Base-by-base conservation (phyloP, 1,284 basidiomycete species). In the Moesziomyces aphidis region DNA sequence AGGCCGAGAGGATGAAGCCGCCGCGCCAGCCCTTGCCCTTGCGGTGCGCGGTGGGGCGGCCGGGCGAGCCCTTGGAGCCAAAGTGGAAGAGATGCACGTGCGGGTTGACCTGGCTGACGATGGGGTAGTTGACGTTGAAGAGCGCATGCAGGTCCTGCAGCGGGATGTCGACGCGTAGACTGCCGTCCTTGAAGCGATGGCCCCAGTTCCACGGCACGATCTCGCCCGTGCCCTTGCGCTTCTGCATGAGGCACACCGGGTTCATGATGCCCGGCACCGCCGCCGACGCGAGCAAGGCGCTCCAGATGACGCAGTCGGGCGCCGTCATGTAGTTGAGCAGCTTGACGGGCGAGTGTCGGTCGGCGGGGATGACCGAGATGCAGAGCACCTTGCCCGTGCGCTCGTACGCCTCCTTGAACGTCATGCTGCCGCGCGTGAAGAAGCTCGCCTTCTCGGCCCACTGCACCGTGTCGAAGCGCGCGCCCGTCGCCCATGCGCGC, bases 61-160 rank as follows among this genome's bases (percentile, higher is more conserved):
- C 96, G 4, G 95, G 94, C 0, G 94, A 94, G 5, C 96, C 96
- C 77, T 93, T 89, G 31, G 94, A 92, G 1, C 94, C 94, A 81
- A 97, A 98, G 86, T 97, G 96, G 87, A 99, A 99, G n/a, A 98
- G 81, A 85, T 98, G 96, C 13, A 99, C 94, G 84, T 99, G 97
- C 0, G 95, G 96, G 81, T 98, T 99, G 31, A 93, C 95, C 86
- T 95, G 95, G 1, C 93, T 95, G 39, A 99, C 96, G 51, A 98
- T 92, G 2, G 94, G 93, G 85, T 97, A 92, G 72, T 95, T 97
- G 65, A 97, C 95, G 67, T 86, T 94, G 74, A 77, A 86, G 31
- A 83, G 77, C 8, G 85, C 73, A 82, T 98, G 96, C 34, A 98
- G 87, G 45, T 91, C 89, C 85, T 96, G 93, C 13, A 97, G 88